Evolutionary conservation across 2,329 filamentous ascomycete species (phyloP), one percentile per base, ranked within the genome.

Genomic region (Alternaria triticimaculans): DNA sequence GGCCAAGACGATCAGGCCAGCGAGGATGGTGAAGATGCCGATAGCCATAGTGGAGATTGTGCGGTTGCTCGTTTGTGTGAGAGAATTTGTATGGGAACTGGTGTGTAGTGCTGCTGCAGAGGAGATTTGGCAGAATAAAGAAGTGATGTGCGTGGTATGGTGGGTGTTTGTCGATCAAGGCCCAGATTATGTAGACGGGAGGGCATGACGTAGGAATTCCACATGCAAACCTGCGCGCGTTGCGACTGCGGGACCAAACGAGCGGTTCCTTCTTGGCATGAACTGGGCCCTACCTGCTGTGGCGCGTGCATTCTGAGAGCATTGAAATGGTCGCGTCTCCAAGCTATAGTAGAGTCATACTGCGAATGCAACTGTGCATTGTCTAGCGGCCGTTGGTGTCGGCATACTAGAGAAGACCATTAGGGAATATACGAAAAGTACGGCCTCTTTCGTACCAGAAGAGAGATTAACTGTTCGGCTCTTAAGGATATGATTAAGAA

Each of bases 21-120:
- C 75, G 15, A 74, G 64, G 60, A 67, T 65, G 45, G 79, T 77
- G 65, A 80, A 69, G 61, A 80, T 62, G 25, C 67, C 68, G 25
- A 74, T 60, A 44, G 72, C 65, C 77, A 79, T 79, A 33, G 55
- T 72, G 56, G 41, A 18, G 20, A 26, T 8, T 30, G 8, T 28
- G 21, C 20, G 44, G 20, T 21, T 21, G 49, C 20, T 41, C 48
- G 43, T 56, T 50, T 55, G 51, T n/a, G 55, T 43, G 23, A 12
- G 37, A 49, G 56, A 43, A 30, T 48, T 37, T 63, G 51, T 33
- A 23, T 18, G 60, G 62, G 49, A 26, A n/a, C 43, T 50, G 51
- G 44, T 56, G 43, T 25, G 43, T 50, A 59, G 33, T 33, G 45
- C 51, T 62, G 21, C 8, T 48, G 14, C 44, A 53, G 55, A 62